Evolutionary conservation across 2,329 filamentous ascomycete species (phyloP), one percentile per base, ranked within the genome.

Genomic region (Colletotrichum magnum): DNA sequence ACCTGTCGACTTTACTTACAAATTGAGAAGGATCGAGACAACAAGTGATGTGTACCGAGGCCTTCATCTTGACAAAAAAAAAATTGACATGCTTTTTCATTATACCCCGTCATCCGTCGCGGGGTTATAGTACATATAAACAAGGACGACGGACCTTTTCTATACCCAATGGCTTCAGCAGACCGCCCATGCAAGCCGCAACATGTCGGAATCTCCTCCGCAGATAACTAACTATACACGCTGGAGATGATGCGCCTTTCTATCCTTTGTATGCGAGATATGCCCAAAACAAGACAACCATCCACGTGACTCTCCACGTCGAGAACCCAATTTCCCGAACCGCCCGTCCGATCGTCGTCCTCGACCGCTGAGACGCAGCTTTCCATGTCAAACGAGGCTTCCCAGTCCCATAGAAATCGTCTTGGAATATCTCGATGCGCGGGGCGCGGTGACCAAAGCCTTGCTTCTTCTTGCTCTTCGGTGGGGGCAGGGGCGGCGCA

Each of bases 251-350:
- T 9, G 26, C 13, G 18, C 58, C 54, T 16, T 36, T 72, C 79
- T 76, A 93, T 72, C 91, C 90, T 75, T 85, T 85, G 81, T 87
- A 89, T 65, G 91, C 84, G 73, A 95, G 80, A 81, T 90, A 93
- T 36, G 84, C 84, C 84, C 93, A 96, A 77, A 90, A 90, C 15
- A 82, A 72, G 52, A 90, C 78, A 21, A 88, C 89, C 78, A 93
- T 87, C 85, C 87, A 89, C 6, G 84, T 84, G 4, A 94, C 90
- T 56, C 87, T 84, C 81, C 88, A 89, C 18, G 90, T 74, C 52
- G 88, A 90, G 9, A 83, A 86, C 79, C 85, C 86, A 45, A 94
- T 80, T 77, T 95, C 92, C 28, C 84, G 82, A 39, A 82, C 77
- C 6, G 92, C 85, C 5, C 88, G 77, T 1, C 78, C 77, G 3